Evolutionary conservation across 345 rosid species (phyloP).

Genomic region (Firmiana major): DNA sequence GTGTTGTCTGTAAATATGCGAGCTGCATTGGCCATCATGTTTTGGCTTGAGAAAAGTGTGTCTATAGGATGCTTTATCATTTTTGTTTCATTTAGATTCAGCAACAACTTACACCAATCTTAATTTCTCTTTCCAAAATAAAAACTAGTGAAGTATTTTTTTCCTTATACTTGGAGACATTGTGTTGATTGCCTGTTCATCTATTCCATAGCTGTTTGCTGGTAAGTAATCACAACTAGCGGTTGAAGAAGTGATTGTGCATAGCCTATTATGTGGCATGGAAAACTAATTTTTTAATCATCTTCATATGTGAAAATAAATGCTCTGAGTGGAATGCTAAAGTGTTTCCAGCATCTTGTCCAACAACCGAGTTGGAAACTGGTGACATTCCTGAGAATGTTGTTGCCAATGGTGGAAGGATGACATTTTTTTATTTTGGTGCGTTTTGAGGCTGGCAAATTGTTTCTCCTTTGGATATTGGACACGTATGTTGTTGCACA

Average conservation of each 20-base stretch:
- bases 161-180: background rate
- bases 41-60: constrained; percentile 2
- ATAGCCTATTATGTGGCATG: background rate
- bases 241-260: background rate
- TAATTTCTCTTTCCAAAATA: background rate
- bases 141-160: background rate
- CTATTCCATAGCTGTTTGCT: background rate
- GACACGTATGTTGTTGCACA: background rate
- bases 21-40: background rate
- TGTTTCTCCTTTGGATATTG: too few relatives aligned
- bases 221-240: background rate
- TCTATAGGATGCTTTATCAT: background rate
- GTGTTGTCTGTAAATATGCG: background rate
- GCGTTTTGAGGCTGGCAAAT: too few relatives aligned
- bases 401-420: background rate
- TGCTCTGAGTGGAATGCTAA: background rate
- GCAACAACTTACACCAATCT: background rate
- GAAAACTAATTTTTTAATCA: background rate
- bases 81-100: background rate
- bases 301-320: background rate
- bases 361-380: background rate
- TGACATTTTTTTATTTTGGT: background rate
- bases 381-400: background rate
- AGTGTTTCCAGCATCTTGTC: background rate
- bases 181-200: background rate